Evolutionary conservation across 345 rosid species (phyloP).

Genomic region (Boechera stricta): DNA sequence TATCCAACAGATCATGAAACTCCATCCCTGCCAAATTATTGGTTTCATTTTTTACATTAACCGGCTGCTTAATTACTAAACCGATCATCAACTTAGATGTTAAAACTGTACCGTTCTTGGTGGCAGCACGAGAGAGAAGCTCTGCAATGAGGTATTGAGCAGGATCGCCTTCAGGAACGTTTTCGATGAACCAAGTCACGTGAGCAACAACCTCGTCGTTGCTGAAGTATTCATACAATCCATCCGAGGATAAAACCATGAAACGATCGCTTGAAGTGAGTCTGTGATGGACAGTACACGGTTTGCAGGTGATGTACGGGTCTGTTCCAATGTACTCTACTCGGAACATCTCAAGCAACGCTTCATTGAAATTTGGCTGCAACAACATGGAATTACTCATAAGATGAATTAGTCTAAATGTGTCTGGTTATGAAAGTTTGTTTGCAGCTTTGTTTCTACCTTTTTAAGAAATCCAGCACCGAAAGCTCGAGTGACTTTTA

Average conservation of each 20-base stretch:
- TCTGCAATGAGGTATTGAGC: conserved; percentile 93
- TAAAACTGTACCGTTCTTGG: conserved; percentile 72
- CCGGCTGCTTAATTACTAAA: background rate
- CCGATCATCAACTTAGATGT: background rate
- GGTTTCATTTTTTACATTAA: background rate
- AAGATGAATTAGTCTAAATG: conserved; percentile 2
- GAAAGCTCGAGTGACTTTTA: conserved; percentile 94
- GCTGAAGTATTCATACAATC: conserved; percentile 93
- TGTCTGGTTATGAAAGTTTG: conserved; percentile 8
- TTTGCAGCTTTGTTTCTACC: conserved; percentile 52
- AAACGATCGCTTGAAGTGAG: conserved; percentile 85
- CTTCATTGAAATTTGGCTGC: conserved; percentile 90
- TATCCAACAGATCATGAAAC: conserved; percentile 89
- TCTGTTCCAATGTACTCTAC: conserved; percentile 72
- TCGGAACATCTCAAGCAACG: conserved; percentile 79
- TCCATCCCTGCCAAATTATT: conserved; percentile 72
- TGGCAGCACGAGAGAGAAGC: conserved; percentile 93
- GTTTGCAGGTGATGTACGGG: conserved; percentile 82
- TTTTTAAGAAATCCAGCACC: conserved; percentile 96
- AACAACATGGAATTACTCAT: conserved; percentile 3
- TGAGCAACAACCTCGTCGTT: conserved; percentile 96
- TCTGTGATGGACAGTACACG: conserved; percentile 80
- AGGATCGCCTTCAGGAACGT: conserved; percentile 97
- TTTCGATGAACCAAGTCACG: conserved; percentile 97
- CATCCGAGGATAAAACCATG: conserved; percentile 91